phyloP scores from a whole-genome alignment of 2,329 filamentous ascomycete species.

The Phoma sp. region DNA sequence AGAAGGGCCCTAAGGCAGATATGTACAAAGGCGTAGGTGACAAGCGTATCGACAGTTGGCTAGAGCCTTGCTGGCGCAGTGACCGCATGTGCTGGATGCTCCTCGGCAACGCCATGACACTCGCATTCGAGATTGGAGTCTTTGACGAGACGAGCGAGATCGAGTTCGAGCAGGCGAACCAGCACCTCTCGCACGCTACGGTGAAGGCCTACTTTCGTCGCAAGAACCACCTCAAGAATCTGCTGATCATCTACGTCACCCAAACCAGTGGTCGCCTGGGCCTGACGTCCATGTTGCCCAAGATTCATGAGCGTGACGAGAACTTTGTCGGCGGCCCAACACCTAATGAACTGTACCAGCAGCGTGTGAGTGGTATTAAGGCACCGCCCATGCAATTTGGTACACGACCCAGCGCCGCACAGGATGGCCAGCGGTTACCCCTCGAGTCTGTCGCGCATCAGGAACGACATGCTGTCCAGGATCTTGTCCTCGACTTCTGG shows the following conservation, averaged over 20 bases:
- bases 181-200: slow-evolving; percentile 56
- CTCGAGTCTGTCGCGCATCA: slow-evolving; percentile 46
- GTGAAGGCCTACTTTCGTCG: slow-evolving; percentile 79
- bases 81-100: slow-evolving; percentile 99
- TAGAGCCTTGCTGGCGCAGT: slow-evolving; percentile 89
- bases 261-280: slow-evolving; percentile 92
- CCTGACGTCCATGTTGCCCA: slow-evolving; percentile 90
- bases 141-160: slow-evolving; percentile 88
- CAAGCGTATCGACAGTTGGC: slow-evolving; percentile 89
- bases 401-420: slow-evolving; percentile 30
- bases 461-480: slow-evolving; percentile 52
- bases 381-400: slow-evolving; percentile 44
- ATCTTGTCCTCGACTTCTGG: slow-evolving; percentile 80
- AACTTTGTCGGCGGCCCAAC: slow-evolving; percentile 33
- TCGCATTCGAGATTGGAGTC: slow-evolving; percentile 92
- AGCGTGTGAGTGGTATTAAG: slow-evolving; percentile 45
- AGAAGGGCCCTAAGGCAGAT: slow-evolving; percentile 47
- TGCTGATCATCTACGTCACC: slow-evolving; percentile 88
- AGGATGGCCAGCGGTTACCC: slow-evolving; percentile 43
- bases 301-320: slow-evolving; percentile 39
- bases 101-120: slow-evolving; percentile 84
- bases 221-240: slow-evolving; percentile 79
- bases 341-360: slow-evolving; percentile 43
- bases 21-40: slow-evolving; percentile 70
- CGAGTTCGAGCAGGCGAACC: slow-evolving; percentile 54